Evolutionary conservation across 345 rosid species (phyloP).

Genomic region (Eucalyptus albens): DNA sequence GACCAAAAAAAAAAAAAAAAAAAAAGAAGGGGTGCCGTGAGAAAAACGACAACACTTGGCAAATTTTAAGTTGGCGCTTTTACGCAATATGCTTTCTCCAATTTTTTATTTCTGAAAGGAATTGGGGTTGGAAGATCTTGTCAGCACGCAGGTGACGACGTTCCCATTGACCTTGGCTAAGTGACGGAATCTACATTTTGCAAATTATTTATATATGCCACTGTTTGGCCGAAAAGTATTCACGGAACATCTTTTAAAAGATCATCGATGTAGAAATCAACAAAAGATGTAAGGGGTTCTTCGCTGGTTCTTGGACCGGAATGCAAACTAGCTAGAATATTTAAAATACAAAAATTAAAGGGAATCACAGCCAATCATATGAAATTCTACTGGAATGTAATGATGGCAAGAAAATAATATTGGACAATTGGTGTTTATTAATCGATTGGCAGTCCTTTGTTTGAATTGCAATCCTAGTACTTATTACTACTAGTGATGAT

Average conservation of each 20-base stretch:
- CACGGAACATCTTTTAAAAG: no score
- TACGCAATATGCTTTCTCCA: not conserved
- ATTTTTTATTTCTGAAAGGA: not conserved
- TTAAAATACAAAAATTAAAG: no score
- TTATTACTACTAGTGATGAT: not conserved
- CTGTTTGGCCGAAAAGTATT: no score
- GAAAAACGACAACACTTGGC: not conserved
- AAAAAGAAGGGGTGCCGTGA: no score
- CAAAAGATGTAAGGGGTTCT: not conserved
- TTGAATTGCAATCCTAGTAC: not conserved
- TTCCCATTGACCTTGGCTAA: not conserved
- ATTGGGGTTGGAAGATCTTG: not conserved
- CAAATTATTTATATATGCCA: not conserved
- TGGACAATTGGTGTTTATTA: not conserved
- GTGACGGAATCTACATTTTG: not conserved
- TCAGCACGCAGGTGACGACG: not conserved
- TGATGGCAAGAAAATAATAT: not conserved
- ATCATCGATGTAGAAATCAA: no score
- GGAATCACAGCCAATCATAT: not conserved
- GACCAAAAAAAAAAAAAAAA: no score
- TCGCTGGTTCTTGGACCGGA: not conserved
- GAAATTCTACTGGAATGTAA: not conserved
- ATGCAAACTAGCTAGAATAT: not conserved
- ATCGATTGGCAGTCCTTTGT: not conserved
- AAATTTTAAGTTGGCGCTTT: not conserved